These are phyloP conservation scores for Trichosporon sp. DNA, from an alignment of 1,284 basidiomycete genomes.

Conservation along the genomic window DNA sequence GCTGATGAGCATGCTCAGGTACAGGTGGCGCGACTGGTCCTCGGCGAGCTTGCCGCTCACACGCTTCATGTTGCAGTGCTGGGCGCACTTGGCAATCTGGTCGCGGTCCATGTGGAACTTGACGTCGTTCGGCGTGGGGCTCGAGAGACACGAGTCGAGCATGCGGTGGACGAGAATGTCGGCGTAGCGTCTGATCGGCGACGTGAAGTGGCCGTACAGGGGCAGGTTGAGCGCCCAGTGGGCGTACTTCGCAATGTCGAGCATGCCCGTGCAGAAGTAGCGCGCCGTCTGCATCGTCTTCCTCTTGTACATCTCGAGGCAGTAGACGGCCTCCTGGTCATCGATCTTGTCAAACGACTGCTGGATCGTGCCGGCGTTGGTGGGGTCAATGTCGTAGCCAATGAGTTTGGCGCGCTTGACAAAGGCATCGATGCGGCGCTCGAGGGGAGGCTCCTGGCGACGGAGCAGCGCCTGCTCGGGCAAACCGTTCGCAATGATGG, in stretches of 20 bases:
- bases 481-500: conserved; percentile 84
- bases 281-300: conserved; percentile 87
- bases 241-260: conserved; percentile 95
- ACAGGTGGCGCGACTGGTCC: conserved; percentile 92
- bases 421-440: conserved; percentile 67
- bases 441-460: conserved; percentile 86
- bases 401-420: conserved; percentile 72
- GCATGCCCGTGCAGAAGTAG: conserved; percentile 98
- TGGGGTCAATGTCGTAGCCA: conserved; percentile 74
- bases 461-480: conserved; percentile 92
- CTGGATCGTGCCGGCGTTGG: conserved; percentile 76
- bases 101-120: conserved; percentile 97
- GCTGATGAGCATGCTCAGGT: conserved; percentile 81
- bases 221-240: conserved; percentile 90
- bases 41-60: conserved; percentile 71
- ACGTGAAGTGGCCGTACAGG: conserved; percentile 96
- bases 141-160: conserved; percentile 77
- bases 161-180: conserved; percentile 96
- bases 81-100: conserved; percentile 92
- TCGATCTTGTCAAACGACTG: conserved; percentile 68
- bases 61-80: conserved; percentile 87
- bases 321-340: conserved; percentile 64
- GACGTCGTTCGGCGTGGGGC: conserved; percentile 55
- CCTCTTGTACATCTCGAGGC: conserved; percentile 73
- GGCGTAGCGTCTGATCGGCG: conserved; percentile 77